A percentile compares a stretch with the other conserved stretches of the same genome.
Evolutionary conservation across 345 rosid species (phyloP).

Genomic region (Microcos paniculata): DNA sequence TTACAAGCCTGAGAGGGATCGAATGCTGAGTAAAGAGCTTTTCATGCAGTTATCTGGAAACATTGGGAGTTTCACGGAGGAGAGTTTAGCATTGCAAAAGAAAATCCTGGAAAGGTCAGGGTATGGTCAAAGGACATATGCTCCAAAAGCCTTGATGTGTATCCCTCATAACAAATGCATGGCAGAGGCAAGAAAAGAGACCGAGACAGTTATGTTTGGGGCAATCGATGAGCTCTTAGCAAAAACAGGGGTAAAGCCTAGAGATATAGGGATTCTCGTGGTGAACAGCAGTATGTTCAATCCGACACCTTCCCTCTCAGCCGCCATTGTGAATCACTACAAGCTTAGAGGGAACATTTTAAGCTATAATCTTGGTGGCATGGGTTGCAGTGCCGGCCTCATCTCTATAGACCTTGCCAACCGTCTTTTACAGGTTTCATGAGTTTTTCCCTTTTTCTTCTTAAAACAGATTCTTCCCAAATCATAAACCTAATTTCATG

Average conservation of each 20-base stretch:
- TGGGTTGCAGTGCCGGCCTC: constrained; percentile 73
- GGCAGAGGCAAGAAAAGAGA: constrained; percentile 32
- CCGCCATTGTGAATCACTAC: constrained; percentile 44
- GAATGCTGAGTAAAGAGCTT: constrained; percentile 1
- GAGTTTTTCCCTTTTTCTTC: no score
- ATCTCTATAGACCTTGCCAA: constrained; percentile 58
- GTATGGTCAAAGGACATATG: constrained; percentile 35
- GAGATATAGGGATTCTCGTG: constrained; percentile 45
- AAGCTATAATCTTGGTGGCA: constrained; percentile 58
- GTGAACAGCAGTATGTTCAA: constrained; percentile 54
- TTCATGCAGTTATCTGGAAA: constrained; percentile 4
- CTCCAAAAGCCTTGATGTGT: constrained; percentile 32
- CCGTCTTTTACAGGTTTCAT: constrained; percentile 43
- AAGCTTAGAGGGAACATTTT: constrained; percentile 43
- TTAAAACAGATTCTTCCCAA: no score
- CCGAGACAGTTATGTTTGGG: constrained; percentile 29
- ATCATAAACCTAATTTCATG: no score
- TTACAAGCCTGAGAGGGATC: constrained; percentile 16
- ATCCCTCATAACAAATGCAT: constrained; percentile 35
- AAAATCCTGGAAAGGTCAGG: constrained; percentile 37
- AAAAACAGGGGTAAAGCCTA: constrained; percentile 44
- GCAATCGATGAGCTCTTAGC: constrained; percentile 24
- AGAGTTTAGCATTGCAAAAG: constrained; percentile 31
- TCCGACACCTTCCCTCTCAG: constrained; percentile 52
- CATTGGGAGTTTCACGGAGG: constrained; percentile 18